Conservation (phyloP, 1,284 basidiomycete genomes). For the Boletus semigastroideus region DNA sequence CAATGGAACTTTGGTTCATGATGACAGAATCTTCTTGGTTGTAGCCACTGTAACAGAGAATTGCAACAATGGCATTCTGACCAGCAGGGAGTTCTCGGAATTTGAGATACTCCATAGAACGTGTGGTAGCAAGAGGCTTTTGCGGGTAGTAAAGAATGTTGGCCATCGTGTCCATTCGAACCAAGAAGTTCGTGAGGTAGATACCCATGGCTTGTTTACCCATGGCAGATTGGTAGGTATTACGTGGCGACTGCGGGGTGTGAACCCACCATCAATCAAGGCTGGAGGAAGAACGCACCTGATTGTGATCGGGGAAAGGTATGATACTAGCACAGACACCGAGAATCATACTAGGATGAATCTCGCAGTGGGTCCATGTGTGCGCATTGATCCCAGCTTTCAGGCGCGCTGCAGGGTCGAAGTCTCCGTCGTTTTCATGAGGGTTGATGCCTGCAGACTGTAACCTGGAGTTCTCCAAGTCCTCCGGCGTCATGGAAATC, state of each 20-base stretch:
- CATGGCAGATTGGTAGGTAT: conserved; percentile 99
- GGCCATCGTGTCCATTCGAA: conserved; percentile 99
- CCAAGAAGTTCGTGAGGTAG: conserved; percentile 95
- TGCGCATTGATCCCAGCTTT: conserved; percentile 82
- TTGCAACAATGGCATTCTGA: conserved; percentile 98
- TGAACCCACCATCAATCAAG: conserved; percentile 14
- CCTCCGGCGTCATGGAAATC: conserved; percentile 98
- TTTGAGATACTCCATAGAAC: conserved; percentile 98
- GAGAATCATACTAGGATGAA: conserved; percentile 98
- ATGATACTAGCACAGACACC: conserved; percentile 99
- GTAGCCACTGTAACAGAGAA: conserved; percentile 98
- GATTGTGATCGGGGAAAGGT: conserved; percentile 99
- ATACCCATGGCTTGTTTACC: conserved; percentile 99
- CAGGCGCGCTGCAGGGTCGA: conserved; percentile 86
- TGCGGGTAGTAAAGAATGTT: conserved; percentile 99
- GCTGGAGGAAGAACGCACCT: conserved; percentile 51
- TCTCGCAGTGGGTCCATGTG: conserved; percentile 99
- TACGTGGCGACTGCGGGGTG: conserved; percentile 83
- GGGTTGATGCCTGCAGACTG: conserved; percentile 64
- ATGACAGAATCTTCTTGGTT: conserved; percentile 99
- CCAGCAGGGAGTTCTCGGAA: conserved; percentile 98
- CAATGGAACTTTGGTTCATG: conserved; percentile 99
- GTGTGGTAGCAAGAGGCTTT: conserved; percentile 96
- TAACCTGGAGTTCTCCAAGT: conserved; percentile 82
- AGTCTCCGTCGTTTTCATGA: conserved; percentile 63